Base-by-base conservation (phyloP, 306 rosid genomes). In the Oemleria cerasiformis region DNA sequence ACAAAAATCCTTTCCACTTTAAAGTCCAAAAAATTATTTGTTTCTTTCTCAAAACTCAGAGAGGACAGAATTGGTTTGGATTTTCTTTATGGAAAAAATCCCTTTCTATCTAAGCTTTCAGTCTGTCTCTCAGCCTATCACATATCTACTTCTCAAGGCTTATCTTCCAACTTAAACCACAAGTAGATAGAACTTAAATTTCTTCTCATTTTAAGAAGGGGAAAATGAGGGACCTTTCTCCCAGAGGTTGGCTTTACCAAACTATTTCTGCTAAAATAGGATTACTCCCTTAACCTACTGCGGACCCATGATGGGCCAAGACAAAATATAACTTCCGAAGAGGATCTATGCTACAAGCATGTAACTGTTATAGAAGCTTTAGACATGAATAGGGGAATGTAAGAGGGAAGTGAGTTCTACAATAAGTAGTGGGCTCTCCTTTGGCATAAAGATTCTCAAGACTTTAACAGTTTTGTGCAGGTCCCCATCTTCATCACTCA, bases 321-420 rank as follows among this genome's bases (percentile, higher is more conserved):
- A 40, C 34, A 63, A 63, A 40, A 63, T 6, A 41, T 41, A 40
- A 30, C 63, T 34, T 7, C 7, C 63, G 7, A 58, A 6, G 39
- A 58, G 41, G 40, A 34, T 58, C 19, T 58, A 58, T 30, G n/a
- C 47, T 63, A 63, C 30, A 39, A 62, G 65, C 25, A 61, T 61
- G 65, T 21, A 61, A 38, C n/a, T 38, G 5, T 5, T 20, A 38
- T 61, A 34, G 41, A 59, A 30, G 20, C 19, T 9, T 36, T 15
- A 40, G 49, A 40, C 67, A 63, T 63, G 47, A 40, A 63, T 25
- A 39, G 14, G 45, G 67, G 23, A 1, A 63, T 63, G 49, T n/a
- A 30, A 63, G 34, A 40, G 15, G 40, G 41, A 25, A 30, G 42
- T 58, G 63, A 58, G 40, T 17, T 58, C 63, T 30, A 58, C 39